Conservation (phyloP, 2,329 filamentous ascomycete species). For the Tolypocladium album region DNA sequence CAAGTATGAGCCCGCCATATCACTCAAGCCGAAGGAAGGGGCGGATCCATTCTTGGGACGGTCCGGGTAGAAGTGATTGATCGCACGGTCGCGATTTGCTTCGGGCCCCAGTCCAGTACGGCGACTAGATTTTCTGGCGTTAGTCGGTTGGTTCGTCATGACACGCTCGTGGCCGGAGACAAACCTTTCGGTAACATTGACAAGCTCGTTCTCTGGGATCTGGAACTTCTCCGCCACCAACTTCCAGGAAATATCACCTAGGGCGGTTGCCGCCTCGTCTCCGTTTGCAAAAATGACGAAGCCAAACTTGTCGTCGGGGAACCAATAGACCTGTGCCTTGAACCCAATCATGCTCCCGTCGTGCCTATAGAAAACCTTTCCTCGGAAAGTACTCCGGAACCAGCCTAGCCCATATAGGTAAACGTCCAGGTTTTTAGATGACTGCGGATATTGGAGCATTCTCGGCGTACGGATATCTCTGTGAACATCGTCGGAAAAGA, state of each 20-base stretch:
- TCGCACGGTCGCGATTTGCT: slow-evolving; percentile 17
- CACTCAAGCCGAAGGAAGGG: slow-evolving; percentile 22
- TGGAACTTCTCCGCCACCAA: slow-evolving; percentile 19
- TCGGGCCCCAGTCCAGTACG: background rate
- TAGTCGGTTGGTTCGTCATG: background rate
- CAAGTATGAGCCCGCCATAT: slow-evolving; percentile 29
- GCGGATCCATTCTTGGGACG: slow-evolving; percentile 20
- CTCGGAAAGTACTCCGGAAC: slow-evolving; percentile 12
- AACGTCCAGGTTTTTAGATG: slow-evolving; percentile 5
- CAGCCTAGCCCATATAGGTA: slow-evolving; percentile 19
- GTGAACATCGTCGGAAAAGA: slow-evolving; percentile 14
- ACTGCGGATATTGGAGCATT: slow-evolving; percentile 10
- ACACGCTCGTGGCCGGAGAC: background rate
- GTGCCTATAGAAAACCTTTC: slow-evolving; percentile 18
- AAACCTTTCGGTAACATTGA: slow-evolving; percentile 10
- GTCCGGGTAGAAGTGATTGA: slow-evolving; percentile 25
- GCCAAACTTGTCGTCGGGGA: slow-evolving; percentile 20
- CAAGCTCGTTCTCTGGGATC: slow-evolving; percentile 10
- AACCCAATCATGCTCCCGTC: slow-evolving; percentile 16
- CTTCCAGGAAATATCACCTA: slow-evolving; percentile 13
- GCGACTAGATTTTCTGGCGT: slow-evolving; percentile 3
- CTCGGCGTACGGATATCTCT: slow-evolving; percentile 18
- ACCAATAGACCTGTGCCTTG: slow-evolving; percentile 18
- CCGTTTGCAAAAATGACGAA: slow-evolving; percentile 29
- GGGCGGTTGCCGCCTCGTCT: slow-evolving; percentile 21